Percentiles rank a stretch among this genome's conserved stretches.
phyloP scores from a whole-genome alignment of 2,329 filamentous ascomycete genomes.

The Helminthosporium solani region DNA sequence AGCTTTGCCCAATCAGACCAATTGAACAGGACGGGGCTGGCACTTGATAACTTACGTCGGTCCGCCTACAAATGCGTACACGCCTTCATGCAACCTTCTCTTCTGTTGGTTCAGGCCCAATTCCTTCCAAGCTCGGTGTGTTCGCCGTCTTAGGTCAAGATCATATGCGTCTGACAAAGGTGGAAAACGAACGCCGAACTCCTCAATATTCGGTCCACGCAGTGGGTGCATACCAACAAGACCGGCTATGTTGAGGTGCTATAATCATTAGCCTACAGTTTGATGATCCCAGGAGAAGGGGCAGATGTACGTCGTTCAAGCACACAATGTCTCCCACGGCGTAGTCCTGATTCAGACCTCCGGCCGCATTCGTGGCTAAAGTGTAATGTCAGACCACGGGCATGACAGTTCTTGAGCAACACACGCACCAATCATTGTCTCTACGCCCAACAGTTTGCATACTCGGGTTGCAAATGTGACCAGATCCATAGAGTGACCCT shows the following conservation, averaged over 20 bases:
- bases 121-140: conserved; percentile 59
- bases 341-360: conserved; percentile 65
- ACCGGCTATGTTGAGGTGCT: conserved; percentile 66
- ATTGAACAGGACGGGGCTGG: conserved; percentile 3
- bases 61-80: conserved; percentile 65
- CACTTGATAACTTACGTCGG: conserved; percentile 51
- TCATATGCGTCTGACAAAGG: conserved; percentile 67
- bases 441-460: conserved; percentile 62
- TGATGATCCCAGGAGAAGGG: neutral
- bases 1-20: conserved; percentile 43
- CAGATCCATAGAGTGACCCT: conserved; percentile 63
- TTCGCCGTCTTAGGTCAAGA: conserved; percentile 58
- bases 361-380: conserved; percentile 67
- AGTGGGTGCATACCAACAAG: conserved; percentile 62
- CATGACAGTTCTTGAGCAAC: conserved; percentile 5
- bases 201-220: conserved; percentile 62
- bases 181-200: conserved; percentile 64
- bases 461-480: conserved; percentile 66
- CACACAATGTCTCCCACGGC: conserved; percentile 65
- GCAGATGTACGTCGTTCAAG: conserved; percentile 59
- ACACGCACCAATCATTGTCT: conserved; percentile 57
- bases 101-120: conserved; percentile 49
- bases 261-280: conserved; percentile 11
- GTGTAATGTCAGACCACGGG: conserved; percentile 16
- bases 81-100: conserved; percentile 61